Evolutionary conservation across 345 rosid genomes (phyloP).

Genomic region (Zanthoxylum bungeanum): DNA sequence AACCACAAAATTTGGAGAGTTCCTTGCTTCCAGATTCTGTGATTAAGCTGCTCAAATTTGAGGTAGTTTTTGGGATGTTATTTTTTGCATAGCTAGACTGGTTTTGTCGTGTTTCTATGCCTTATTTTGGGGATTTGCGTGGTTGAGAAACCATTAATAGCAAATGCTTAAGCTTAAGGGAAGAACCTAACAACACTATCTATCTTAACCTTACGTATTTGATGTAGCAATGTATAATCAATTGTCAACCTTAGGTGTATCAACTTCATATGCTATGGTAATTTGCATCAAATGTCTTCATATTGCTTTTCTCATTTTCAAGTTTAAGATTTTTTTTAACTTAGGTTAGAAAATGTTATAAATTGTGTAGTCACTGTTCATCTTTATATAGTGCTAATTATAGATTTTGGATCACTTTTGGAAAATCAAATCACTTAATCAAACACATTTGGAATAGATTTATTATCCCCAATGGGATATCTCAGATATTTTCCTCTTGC

Average conservation of each 20-base stretch:
- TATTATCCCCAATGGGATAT: neutral
- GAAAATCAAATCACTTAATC: neutral
- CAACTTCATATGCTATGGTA: neutral
- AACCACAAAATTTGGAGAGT: conserved; percentile 24
- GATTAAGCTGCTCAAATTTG: conserved; percentile 41
- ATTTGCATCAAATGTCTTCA: neutral
- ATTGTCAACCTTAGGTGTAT: neutral
- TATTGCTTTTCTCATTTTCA: neutral
- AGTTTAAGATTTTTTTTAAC: neutral
- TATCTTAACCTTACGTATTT: neutral
- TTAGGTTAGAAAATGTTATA: neutral
- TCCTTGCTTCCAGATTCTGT: conserved; percentile 45
- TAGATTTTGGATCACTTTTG: neutral
- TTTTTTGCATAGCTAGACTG: neutral
- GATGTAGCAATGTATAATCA: neutral
- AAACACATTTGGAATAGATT: neutral
- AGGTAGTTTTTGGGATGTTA: conserved; percentile 41
- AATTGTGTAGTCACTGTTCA: neutral
- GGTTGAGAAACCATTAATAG: neutral
- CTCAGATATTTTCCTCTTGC: neutral
- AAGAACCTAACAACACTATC: neutral
- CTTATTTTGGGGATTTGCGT: neutral
- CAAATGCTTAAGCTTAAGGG: neutral
- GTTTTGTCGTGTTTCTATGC: neutral
- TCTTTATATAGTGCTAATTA: neutral